phyloP scores from a whole-genome alignment of 2,329 filamentous ascomycete species.

The Lasiodiplodia hormozganensis region DNA sequence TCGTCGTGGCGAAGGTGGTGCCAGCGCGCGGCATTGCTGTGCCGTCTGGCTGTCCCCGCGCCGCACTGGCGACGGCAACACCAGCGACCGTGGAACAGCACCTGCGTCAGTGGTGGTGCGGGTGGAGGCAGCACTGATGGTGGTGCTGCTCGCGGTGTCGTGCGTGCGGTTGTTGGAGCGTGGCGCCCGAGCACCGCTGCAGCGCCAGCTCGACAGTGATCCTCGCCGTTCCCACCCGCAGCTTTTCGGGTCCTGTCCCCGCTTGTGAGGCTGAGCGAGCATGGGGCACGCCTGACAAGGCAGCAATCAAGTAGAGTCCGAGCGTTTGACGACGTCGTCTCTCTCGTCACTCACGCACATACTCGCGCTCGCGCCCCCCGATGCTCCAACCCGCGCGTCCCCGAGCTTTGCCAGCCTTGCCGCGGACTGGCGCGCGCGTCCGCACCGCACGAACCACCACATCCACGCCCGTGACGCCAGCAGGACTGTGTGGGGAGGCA shows the following conservation, averaged over 20 bases:
- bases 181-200: constrained; percentile 1
- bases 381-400: neutral
- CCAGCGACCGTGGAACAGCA: constrained; percentile 1
- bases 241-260: neutral
- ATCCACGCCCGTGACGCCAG: constrained; percentile 14
- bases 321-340: neutral
- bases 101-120: constrained; percentile 4
- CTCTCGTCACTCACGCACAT: neutral
- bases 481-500: constrained; percentile 21
- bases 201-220: constrained; percentile 9
- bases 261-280: constrained; percentile 19
- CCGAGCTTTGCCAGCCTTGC: neutral
- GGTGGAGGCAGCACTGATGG: constrained; percentile 1
- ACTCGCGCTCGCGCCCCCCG: neutral
- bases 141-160: neutral
- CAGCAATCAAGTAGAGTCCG: neutral
- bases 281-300: neutral
- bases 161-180: constrained; percentile 15
- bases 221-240: neutral
- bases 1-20: constrained; percentile 10
- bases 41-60: neutral
- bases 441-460: neutral
- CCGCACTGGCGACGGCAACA: neutral
- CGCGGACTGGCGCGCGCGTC: constrained; percentile 16
- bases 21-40: neutral